Evolutionary conservation across 177 flowering plant species (phyloP), one percentile per base, ranked within the genome.

Genomic region (Vitis hybrid): DNA sequence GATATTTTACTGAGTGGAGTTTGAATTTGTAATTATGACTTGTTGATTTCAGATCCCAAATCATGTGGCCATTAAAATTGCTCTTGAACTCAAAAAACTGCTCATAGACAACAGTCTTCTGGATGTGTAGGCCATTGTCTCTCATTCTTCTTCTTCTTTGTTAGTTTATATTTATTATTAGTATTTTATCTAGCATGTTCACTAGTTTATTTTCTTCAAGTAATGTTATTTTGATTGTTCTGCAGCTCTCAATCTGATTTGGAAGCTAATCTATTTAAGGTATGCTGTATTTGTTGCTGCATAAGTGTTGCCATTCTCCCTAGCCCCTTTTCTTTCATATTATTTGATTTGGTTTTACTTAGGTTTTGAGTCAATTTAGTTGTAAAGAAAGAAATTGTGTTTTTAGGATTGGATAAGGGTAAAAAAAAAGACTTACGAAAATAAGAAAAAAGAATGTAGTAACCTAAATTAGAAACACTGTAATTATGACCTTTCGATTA

Each of bases 211-310:
- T 20, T 45, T 39, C 45, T 29, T 55, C 61, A 57, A 64, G 14
- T 69, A 39, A 22, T 61, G 1, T 55, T 52, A 11, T 29, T 48
- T 68, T 31, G 57, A 19, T 20, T 70, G 52, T 68, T 70, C 61
- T 78, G 77, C 91, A 95, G 99, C 67, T 95, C 94, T 13, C 99
- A 93, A 67, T 80, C 91, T 39, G 99, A 95, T 79, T 83, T 95
- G 85, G 99, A 95, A 82, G 96, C 94, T 50, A 95, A 89, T 81
- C 74, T 95, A 26, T 95, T 95, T 70, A 95, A 91, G 99, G 99
- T 95, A 84, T 64, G 72, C 55, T 69, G 11, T 49, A 9, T 72
- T 19, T 59, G 33, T 1, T 50, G 26, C 45, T 26, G 29, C 29
- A 26, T 26, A 26, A 26, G 29, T 26, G 29, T 26, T 26, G 29